Base-by-base conservation (phyloP, 2,329 filamentous ascomycete species). In the Xylariales sp. region DNA sequence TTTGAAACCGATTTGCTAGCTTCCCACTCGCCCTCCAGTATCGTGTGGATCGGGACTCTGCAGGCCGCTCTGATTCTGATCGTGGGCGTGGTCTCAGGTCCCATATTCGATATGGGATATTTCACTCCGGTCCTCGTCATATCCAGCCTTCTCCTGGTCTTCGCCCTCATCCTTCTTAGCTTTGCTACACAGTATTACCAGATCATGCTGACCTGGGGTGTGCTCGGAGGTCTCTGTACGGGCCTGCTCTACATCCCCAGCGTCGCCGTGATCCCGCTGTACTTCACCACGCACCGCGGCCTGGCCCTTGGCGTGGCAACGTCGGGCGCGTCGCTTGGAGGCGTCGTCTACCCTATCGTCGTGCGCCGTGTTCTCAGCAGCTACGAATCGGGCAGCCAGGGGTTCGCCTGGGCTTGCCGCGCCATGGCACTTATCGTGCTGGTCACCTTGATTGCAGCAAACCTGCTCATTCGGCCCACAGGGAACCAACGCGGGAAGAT, bases 381-480 rank as follows among this genome's bases (percentile, higher is more conserved):
- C 7, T n/a, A n/a, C n/a, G n/a, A n/a, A n/a, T n/a, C n/a, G n/a
- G n/a, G n/a, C n/a, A n/a, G n/a, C n/a, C 53, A 74, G 21, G 72
- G 72, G 4, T 76, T 74, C 44, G 55, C 58, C 25, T 76, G 72
- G 73, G 60, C 70, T 2, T 62, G 60, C 6, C 57, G 65, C 2
- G 48, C 62, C 8, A 56, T 70, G 19, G 65, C 57, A 12, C 59
- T 67, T 23, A 25, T 25, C 23, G 23, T n/a, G n/a, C 23, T 25
- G 8, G 8, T 25, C n/a, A 25, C 23, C 23, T n/a, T 25, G 8
- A 25, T 8, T n/a, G 23, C n/a, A 8, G 23, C 23, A 8, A 25
- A 8, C 8, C 8, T 25, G 8, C 23, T 25, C 23, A 8, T 25
- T n/a, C 8, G n/a, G 23, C 23, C 23, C 8, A 25, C 8, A 8